These are phyloP conservation scores for Eucalyptus camaldulensis DNA, from an alignment of 345 rosid species.

Conservation along the genomic window DNA sequence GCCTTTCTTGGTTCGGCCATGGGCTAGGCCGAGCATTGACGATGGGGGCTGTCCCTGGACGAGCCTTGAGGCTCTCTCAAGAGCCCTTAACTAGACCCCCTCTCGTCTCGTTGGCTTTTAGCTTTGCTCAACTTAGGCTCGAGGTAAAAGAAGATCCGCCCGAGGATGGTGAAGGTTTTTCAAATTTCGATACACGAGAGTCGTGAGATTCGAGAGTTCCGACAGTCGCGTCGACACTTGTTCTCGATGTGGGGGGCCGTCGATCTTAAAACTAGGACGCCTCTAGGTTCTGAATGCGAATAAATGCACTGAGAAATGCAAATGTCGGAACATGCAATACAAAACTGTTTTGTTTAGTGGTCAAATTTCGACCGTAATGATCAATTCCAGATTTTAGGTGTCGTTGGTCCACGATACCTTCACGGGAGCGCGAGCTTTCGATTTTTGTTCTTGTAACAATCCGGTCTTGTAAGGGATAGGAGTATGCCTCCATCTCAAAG, in stretches of 20 bases:
- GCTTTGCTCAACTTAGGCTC: background rate
- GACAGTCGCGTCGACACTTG: background rate
- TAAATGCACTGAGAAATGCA: background rate
- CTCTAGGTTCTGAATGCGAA: background rate
- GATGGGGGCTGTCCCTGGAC: background rate
- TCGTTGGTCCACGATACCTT: background rate
- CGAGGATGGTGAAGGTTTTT: background rate
- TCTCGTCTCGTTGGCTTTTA: background rate
- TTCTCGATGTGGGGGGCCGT: background rate
- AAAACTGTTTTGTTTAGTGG: background rate
- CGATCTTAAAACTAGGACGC: background rate
- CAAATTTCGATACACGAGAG: background rate
- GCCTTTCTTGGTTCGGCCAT: too few species aligned
- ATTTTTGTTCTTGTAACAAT: background rate
- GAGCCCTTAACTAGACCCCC: background rate
- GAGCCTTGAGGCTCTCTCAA: background rate
- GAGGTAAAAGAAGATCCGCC: background rate
- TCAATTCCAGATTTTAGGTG: background rate
- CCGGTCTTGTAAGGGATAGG: fast-evolving
- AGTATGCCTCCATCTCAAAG: too few species aligned
- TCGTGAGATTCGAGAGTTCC: background rate
- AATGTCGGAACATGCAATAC: background rate
- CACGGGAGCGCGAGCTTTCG: background rate
- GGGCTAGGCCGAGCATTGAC: background rate
- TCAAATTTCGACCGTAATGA: background rate